Evolutionary conservation across 1,284 basidiomycete genomes (phyloP).

Genomic region (Boletus albobrunnescens): DNA sequence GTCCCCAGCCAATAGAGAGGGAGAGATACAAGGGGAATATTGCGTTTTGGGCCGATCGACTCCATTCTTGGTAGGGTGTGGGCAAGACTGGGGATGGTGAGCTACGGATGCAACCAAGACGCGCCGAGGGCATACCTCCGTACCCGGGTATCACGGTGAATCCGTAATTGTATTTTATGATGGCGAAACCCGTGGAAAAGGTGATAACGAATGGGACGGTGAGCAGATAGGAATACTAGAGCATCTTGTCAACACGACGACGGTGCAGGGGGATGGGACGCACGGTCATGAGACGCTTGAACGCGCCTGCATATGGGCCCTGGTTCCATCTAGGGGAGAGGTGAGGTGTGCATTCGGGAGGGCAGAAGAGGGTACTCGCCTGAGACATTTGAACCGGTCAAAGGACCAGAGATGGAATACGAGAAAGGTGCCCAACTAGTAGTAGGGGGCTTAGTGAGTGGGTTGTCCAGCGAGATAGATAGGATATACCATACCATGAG

Average conservation of each 20-base stretch:
- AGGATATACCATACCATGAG: constrained; percentile 45
- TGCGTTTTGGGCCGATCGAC: constrained; percentile 38
- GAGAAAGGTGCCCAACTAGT: constrained; percentile 61
- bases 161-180: constrained; percentile 70
- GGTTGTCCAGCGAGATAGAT: background rate
- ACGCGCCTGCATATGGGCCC: constrained; percentile 60
- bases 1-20: constrained; percentile 61
- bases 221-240: constrained; percentile 67
- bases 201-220: constrained; percentile 56
- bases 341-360: background rate
- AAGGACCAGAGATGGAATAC: constrained; percentile 74
- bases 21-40: constrained; percentile 61
- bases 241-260: background rate
- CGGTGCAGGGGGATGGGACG: constrained; percentile 21
- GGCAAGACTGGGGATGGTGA: constrained; percentile 51
- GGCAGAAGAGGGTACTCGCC: constrained; percentile 36
- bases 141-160: constrained; percentile 42
- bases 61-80: constrained; percentile 60
- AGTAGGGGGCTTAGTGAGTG: no score
- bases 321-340: constrained; percentile 56
- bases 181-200: constrained; percentile 59
- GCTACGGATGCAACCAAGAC: fast-evolving
- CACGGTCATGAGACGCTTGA: constrained; percentile 79
- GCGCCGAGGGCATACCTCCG: constrained; percentile 45
- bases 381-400: constrained; percentile 69